Evolutionary conservation across 805 yeast species (phyloP), one percentile per base, ranked within the genome.

Genomic region (Yarrowia phangngaensis): DNA sequence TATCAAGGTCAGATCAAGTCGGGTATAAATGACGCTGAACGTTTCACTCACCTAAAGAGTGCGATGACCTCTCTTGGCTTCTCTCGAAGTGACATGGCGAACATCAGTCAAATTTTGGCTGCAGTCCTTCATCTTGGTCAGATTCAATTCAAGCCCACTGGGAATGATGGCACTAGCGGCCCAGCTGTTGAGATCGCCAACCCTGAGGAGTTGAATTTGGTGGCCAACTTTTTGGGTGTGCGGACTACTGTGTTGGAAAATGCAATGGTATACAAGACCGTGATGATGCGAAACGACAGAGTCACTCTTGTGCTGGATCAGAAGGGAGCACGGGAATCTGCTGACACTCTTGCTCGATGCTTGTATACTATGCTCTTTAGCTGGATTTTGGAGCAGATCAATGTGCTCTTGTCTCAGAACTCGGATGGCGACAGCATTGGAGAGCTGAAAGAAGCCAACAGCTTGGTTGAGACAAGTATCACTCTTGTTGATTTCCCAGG

Each of bases 11-110:
- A 67, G 45, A 57, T 70, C 24, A 64, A 66, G 26, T 63, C 71
- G 12, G 71, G 74, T 20, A 67, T 73, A 7, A 78, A 76, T 59
- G 82, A 77, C 55, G 57, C 64, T 9, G 67, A 65, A 51, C 74
- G 73, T 33, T 75, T 75, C 61, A 63, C 65, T 50, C 64, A 65
- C 40, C 66, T 78, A 22, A 68, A 70, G 38, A 68, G 71, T n/a
- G 74, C 80, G 0, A 70, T 78, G 51, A 61, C 64, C 29, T 65
- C 70, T 12, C 65, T 78, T 60, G 79, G 76, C 8, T 75, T 78
- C 53, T 56, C 70, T 6, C 56, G 69, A 0, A 58, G 66, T 1
- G 80, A 76, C 45, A 69, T 70, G 13, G 71, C 75, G 34, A 67
- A 70, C 53, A 71, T 78, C 13, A 75, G 74, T 54, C 71, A 68